Base-by-base conservation (phyloP, 1,284 basidiomycete genomes). In the Entoloma clypeatum region DNA sequence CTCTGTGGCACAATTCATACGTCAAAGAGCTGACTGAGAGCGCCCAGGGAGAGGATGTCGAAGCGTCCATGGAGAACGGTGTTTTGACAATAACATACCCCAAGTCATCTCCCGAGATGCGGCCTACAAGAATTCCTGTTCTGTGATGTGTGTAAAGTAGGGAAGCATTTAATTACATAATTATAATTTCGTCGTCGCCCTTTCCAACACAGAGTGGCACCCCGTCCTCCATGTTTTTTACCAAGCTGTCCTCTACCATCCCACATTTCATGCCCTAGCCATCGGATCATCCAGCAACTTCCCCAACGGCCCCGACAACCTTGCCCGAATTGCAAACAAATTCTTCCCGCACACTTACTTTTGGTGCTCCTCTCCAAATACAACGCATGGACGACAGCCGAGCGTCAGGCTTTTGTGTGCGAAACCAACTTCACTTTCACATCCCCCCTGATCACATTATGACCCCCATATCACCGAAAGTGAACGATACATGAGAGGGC, bases 211-310 rank as follows among this genome's bases (percentile, higher is more conserved):
- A 37, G 66, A 70, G 36, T 87, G 85, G 84, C 80, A 74, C 39
- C 77, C 83, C 3, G 85, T 88, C 47, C 68, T 86, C 16, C 85
- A 86, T 40, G 77, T 79, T 4, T 82, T 86, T 0, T 86, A 90
- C 61, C 89, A 92, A 57, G 80, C 93, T 39, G 90, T 94, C 19
- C 73, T 93, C 13, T 94, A 93, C 65, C 89, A 93, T 56, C 81
- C 90, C 0, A 82, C 77, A 1, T 91, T 86, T 0, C 89, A 93
- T 59, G 90, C 88, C 0, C 69, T 94, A 9, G 76, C 86, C 17
- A 85, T 94, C 39, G 72, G 68, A 44, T 59, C 58, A 23, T 65
- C 63, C 27, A 49, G 56, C 49, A 55, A 54, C 34, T 61, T 28
- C 54, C 52, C 47, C 41, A 44, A 4, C 45, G 47, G 25, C 53